These are phyloP conservation scores for Anthostomella pinea DNA, from an alignment of 2,329 filamentous ascomycete genomes.

Conservation along the genomic window DNA sequence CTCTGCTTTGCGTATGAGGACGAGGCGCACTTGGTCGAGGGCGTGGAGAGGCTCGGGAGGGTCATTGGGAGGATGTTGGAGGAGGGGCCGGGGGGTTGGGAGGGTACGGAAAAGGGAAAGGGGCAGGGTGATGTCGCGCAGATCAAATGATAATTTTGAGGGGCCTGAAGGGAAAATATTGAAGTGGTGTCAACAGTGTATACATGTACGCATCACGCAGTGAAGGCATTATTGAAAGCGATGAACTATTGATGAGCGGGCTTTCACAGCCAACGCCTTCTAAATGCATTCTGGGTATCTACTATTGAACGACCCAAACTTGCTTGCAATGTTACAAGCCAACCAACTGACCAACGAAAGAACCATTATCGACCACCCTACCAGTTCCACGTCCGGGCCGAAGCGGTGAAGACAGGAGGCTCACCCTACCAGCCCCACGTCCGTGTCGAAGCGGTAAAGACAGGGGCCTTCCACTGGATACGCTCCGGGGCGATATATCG, in stretches of 20 bases:
- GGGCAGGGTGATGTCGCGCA: neutral
- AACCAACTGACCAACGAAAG: neutral
- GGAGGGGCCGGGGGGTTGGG: constrained; percentile 16
- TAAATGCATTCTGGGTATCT: constrained; percentile 15
- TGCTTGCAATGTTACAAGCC: too few species aligned
- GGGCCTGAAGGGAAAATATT: too few species aligned
- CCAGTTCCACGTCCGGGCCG: too few species aligned
- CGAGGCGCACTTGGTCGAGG: constrained; percentile 62
- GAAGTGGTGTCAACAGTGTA: too few species aligned
- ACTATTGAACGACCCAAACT: constrained; percentile 9
- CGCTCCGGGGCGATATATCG: constrained; percentile 72
- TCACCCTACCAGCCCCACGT: constrained; percentile 99
- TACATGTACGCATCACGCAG: too few species aligned
- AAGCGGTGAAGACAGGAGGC: too few species aligned
- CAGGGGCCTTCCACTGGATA: constrained; percentile 93
- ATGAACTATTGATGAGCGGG: too few species aligned
- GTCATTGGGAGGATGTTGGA: constrained; percentile 32
- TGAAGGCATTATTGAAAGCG: too few species aligned
- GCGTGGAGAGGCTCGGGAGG: constrained; percentile 59
- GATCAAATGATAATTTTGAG: too few species aligned
- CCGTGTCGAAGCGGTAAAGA: constrained; percentile 83
- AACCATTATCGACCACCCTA: too few species aligned
- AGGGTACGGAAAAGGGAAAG: neutral
- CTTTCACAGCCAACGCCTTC: too few species aligned
- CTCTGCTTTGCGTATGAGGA: constrained; percentile 74